Percentiles rank a stretch among this genome's conserved stretches.
Conservation (phyloP, 2,329 filamentous ascomycete species). For the Penicillium sp. region DNA sequence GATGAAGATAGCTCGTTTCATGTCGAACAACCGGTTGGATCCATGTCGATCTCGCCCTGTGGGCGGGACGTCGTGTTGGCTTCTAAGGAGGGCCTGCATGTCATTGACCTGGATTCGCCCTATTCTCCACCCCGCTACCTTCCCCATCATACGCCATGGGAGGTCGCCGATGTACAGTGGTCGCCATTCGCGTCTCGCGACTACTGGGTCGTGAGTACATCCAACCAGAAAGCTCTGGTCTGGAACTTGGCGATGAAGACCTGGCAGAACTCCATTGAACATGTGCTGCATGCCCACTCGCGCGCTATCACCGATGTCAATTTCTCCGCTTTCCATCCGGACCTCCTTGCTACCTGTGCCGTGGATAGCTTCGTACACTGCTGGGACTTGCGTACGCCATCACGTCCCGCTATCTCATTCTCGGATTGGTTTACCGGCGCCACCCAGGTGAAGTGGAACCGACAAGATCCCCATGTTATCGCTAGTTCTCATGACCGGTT, state of each 20-base stretch:
- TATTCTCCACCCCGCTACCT: slow-evolving; percentile 85
- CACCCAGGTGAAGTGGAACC: slow-evolving; percentile 93
- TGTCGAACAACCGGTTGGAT: slow-evolving; percentile 79
- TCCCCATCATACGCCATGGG: slow-evolving; percentile 86
- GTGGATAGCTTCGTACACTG: slow-evolving; percentile 92
- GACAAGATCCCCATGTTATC: slow-evolving; percentile 81
- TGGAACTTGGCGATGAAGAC: slow-evolving; percentile 81
- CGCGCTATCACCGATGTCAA: slow-evolving; percentile 96
- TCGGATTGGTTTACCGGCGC: slow-evolving; percentile 93
- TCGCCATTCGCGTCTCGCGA: slow-evolving; percentile 87
- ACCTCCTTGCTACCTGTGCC: slow-evolving; percentile 85
- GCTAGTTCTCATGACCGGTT: slow-evolving; percentile 89
- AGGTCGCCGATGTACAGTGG: slow-evolving; percentile 96
- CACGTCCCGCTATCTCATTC: slow-evolving; percentile 76
- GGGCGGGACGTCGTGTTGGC: slow-evolving; percentile 89
- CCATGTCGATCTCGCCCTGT: slow-evolving; percentile 89
- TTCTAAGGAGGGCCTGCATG: slow-evolving; percentile 85
- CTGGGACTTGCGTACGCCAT: slow-evolving; percentile 81
- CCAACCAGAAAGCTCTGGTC: slow-evolving; percentile 90
- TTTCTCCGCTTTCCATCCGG: slow-evolving; percentile 90
- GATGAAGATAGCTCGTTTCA: slow-evolving; percentile 82
- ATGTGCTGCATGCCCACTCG: slow-evolving; percentile 82
- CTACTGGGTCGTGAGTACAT: slow-evolving; percentile 92
- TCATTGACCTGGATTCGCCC: slow-evolving; percentile 89
- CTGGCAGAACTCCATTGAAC: slow-evolving; percentile 81